Evolutionary conservation across 352 stramenopile genomes (phyloP).

Genomic region (Phytophthora tubulina): DNA sequence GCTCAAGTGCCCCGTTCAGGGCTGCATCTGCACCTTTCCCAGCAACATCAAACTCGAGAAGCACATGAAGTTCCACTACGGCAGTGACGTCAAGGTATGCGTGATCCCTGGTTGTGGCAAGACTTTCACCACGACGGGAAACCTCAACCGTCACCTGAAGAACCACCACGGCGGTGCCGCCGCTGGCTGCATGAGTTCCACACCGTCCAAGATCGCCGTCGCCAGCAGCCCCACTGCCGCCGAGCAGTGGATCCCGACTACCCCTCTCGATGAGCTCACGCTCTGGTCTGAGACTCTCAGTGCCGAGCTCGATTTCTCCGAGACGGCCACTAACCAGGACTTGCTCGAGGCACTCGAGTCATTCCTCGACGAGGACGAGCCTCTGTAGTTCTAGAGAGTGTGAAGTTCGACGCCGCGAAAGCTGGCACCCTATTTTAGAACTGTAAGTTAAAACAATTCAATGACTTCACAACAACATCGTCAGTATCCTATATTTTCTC

Average conservation of each 20-base stretch:
- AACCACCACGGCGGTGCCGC: constrained; percentile 39
- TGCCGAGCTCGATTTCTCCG: constrained; percentile 18
- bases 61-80: constrained; percentile 67
- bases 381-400: constrained; percentile 25
- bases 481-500: not conserved
- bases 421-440: constrained; percentile 34
- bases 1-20: constrained; percentile 37
- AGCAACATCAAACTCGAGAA: constrained; percentile 65
- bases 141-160: constrained; percentile 55
- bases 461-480: not conserved
- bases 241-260: constrained; percentile 29
- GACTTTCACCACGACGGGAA: constrained; percentile 57
- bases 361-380: constrained; percentile 48
- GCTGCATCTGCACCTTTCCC: constrained; percentile 43
- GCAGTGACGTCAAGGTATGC: constrained; percentile 48
- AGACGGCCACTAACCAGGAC: constrained; percentile 39
- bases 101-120: constrained; percentile 46
- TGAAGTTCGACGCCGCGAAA: constrained; percentile 12
- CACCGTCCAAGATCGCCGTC: constrained; percentile 9
- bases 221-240: constrained; percentile 36
- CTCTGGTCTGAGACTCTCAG: constrained; percentile 34
- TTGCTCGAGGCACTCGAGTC: constrained; percentile 51
- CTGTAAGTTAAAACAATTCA: constrained; percentile 30
- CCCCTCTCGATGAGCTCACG: constrained; percentile 22
- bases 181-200: constrained; percentile 23